Evolutionary conservation across 495 filamentous ascomycete species (phyloP), one percentile per base, ranked within the genome.

Genomic region (Aspergillus conjunctus): DNA sequence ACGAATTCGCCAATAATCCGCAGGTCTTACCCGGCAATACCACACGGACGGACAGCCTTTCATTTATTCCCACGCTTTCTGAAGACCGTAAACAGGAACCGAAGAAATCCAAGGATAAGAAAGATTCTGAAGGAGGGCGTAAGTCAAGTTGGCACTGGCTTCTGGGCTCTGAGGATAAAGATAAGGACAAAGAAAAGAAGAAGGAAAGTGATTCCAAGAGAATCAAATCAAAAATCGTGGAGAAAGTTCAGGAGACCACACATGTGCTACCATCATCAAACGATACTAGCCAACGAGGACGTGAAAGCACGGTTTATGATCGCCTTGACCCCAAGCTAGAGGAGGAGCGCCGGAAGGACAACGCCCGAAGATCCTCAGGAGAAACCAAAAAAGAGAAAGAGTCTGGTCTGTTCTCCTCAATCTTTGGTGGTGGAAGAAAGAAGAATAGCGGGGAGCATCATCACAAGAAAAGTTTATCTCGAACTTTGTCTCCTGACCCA

Each of bases 141-240:
- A 96, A 96, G 72, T 89, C 90, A n/a, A 91, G 89, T 63, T 92
- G 89, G 83, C 88, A 90, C 57, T 95, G 92, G 91, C 68, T 90
- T 18, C 65, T 86, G 17, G 87, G 88, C 18, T 84, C 78, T 31
- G 84, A 87, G 45, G 89, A 93, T 48, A 90, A 88, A 66, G 85
- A 88, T 50, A 83, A 87, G 64, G 86, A 90, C 52, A 88, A 86
- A 64, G 85, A 83, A 55, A 77, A 81, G 68, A 67, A 70, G 37
- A 86, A 83, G 69, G 81, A 85, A 39, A 81, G 80, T 54, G 86
- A 83, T 33, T 81, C 79, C 59, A 87, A 85, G 64, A 87, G 82
- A 70, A 80, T 73, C 32, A 86, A 81, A 66, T 72, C 75, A 32
- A 93, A 89, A 71, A 64, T 73, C 9, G 71, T 78, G 17, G 88